phyloP scores from a whole-genome alignment of 306 rosid genomes.

The Citrullus colocynthis region DNA sequence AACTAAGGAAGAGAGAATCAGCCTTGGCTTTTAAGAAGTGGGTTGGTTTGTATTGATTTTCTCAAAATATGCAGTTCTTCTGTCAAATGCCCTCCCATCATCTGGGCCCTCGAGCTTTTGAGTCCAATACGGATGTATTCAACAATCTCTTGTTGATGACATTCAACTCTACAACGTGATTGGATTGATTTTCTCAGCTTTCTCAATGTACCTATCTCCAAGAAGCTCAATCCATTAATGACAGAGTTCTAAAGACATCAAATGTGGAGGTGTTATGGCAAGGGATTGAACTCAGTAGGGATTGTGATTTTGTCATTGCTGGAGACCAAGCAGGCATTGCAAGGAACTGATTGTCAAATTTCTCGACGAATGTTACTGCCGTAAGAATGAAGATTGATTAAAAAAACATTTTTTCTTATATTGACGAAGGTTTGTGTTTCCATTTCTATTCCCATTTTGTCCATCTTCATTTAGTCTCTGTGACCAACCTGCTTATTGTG shows the following conservation, averaged over 20 bases:
- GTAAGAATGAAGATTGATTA: conserved; percentile 2
- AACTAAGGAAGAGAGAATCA: conserved; percentile 65
- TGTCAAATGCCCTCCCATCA: not conserved
- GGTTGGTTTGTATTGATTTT: conserved; percentile 52
- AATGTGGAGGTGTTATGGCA: not conserved
- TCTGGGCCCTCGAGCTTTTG: not conserved
- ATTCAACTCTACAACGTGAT: not conserved
- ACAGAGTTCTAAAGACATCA: not conserved
- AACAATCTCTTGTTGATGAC: not conserved
- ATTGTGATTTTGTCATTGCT: not conserved
- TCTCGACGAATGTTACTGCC: conserved; percentile 9
- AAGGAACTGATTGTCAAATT: not conserved
- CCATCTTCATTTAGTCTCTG: not conserved
- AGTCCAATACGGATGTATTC: not conserved
- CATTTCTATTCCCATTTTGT: not conserved
- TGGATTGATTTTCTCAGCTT: not conserved
- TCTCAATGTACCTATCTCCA: not conserved
- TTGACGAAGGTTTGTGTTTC: not conserved
- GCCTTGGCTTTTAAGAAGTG: conserved; percentile 60
- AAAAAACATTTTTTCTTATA: not conserved
- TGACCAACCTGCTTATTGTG: not conserved
- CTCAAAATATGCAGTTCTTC: not conserved
- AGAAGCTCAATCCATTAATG: not conserved
- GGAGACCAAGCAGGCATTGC: not conserved
- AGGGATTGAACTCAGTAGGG: not conserved